Evolutionary conservation across 371 early-diverging fungal genomes (phyloP), one percentile per base, ranked within the genome.

Genomic region (Mortierella sp.): DNA sequence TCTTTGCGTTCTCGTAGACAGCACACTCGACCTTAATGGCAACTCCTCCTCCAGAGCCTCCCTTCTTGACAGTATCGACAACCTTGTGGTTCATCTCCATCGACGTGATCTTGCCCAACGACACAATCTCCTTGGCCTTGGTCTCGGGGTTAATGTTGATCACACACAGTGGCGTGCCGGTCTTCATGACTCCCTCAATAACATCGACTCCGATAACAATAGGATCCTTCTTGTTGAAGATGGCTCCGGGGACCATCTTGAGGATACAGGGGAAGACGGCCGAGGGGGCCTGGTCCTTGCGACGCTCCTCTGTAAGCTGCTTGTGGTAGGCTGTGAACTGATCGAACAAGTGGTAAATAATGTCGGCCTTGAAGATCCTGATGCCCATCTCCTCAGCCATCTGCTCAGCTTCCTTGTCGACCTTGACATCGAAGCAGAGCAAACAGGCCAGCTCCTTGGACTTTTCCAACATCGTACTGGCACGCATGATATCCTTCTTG

Each of bases 301-400:
- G 96, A 88, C 95, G 96, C 88, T 96, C 94, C 87, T 98, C 82
- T 27, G 77, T 88, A 56, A 76, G 46, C 75, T 88, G 82, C 72
- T 93, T 90, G 77, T 90, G 92, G 88, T 98, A 96, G 46, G 95
- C 95, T 16, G 96, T 97, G 89, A 97, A 99, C 77, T 94, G 91
- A 89, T 99, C 99, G 82, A 99, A 98, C 94, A 99, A 93, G 88
- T 99, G 99, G 89, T 99, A 99, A 88, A 99, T 99, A 86, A 99
- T 99, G 79, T 99, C 98, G 41, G 99, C 99, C 78, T 92, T 94
- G 91, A 99, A 99, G 38, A 99, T 90, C 90, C 94, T 97, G 75
- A 99, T 93, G 44, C 98, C 97, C 71, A 97, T 68, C 73, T 97
- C 96, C 35, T 99, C 96, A 0, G 99, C 99, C 89, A 98, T 77